Conservation (phyloP, 2,329 filamentous ascomycete species). For the Eutypa lata region DNA sequence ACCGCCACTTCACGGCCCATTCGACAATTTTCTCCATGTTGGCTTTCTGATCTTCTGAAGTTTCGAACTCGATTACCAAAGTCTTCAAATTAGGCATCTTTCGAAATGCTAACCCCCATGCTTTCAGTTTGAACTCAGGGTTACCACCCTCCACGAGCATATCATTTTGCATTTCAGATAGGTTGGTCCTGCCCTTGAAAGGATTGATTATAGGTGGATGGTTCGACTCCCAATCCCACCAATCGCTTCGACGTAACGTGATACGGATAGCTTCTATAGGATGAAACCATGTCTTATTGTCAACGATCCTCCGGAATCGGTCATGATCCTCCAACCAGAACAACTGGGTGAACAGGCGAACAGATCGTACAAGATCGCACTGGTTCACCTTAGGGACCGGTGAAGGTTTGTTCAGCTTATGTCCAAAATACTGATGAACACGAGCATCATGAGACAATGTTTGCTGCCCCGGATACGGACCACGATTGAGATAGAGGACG, state of each 20-base stretch:
- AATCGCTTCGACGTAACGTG: slow-evolving; percentile 32
- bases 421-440: slow-evolving; percentile 17
- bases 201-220: slow-evolving; percentile 22
- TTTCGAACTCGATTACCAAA: slow-evolving; percentile 22
- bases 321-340: slow-evolving; percentile 22
- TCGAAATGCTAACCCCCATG: slow-evolving; percentile 18
- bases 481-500: slow-evolving; percentile 23
- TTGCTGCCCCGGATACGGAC: slow-evolving; percentile 2
- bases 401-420: slow-evolving; percentile 11
- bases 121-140: slow-evolving; percentile 5
- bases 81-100: slow-evolving; percentile 16
- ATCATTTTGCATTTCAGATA: slow-evolving; percentile 10
- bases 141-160: slow-evolving; percentile 9
- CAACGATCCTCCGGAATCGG: slow-evolving; percentile 3
- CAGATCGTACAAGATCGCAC: slow-evolving; percentile 12
- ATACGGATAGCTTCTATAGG: slow-evolving; percentile 27
- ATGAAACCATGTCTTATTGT: slow-evolving; percentile 12
- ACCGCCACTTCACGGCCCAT: slow-evolving; percentile 19
- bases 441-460: slow-evolving; percentile 4
- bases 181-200: slow-evolving; percentile 9
- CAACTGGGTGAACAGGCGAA: slow-evolving; percentile 16
- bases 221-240: slow-evolving; percentile 32
- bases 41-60: slow-evolving; percentile 10
- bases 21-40: slow-evolving; percentile 17
- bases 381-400: slow-evolving; percentile 1